Percentiles rank a stretch among this genome's conserved stretches.
Conservation (phyloP, 2,329 filamentous ascomycete genomes). For the Spiromastix sp. region DNA sequence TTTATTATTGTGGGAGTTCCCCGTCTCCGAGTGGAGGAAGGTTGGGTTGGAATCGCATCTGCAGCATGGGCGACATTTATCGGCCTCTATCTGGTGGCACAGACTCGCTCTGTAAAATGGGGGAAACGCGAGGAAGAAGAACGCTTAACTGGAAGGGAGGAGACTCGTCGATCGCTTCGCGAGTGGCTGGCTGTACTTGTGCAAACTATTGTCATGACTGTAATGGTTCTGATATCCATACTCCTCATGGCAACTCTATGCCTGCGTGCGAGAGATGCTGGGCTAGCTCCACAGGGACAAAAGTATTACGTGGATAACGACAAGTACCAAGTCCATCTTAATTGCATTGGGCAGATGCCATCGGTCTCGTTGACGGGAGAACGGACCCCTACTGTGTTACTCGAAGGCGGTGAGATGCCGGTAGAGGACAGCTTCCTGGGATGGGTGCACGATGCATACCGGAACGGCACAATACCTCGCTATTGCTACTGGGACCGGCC, state of each 20-base stretch:
- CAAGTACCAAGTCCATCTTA: conserved; percentile 80
- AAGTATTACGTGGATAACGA: conserved; percentile 70
- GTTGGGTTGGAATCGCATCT: conserved; percentile 81
- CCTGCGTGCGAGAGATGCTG: conserved; percentile 68
- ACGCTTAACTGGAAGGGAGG: conserved; percentile 76
- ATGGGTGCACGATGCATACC: conserved; percentile 64
- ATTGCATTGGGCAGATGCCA: conserved; percentile 62
- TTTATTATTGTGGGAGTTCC: conserved; percentile 69
- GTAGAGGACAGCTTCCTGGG: conserved; percentile 70
- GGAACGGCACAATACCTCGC: conserved; percentile 70
- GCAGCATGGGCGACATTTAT: conserved; percentile 76
- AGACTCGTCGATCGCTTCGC: conserved; percentile 67
- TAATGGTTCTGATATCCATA: conserved; percentile 58
- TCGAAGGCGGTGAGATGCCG: conserved; percentile 74
- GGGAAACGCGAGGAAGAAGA: conserved; percentile 91
- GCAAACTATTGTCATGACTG: conserved; percentile 59
- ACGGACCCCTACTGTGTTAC: conserved; percentile 62
- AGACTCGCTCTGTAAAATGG: conserved; percentile 77
- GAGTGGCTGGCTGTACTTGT: conserved; percentile 78
- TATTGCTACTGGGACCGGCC: conserved; percentile 97
- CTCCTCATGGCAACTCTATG: conserved; percentile 72
- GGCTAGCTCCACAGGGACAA: conserved; percentile 61
- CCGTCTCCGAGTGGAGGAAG: conserved; percentile 69
- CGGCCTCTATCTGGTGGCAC: conserved; percentile 65
- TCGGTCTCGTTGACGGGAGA: conserved; percentile 36